These are phyloP conservation scores for Wilhelminamyces savonicus DNA, from an alignment of 805 yeast genomes.

Conservation along the genomic window DNA sequence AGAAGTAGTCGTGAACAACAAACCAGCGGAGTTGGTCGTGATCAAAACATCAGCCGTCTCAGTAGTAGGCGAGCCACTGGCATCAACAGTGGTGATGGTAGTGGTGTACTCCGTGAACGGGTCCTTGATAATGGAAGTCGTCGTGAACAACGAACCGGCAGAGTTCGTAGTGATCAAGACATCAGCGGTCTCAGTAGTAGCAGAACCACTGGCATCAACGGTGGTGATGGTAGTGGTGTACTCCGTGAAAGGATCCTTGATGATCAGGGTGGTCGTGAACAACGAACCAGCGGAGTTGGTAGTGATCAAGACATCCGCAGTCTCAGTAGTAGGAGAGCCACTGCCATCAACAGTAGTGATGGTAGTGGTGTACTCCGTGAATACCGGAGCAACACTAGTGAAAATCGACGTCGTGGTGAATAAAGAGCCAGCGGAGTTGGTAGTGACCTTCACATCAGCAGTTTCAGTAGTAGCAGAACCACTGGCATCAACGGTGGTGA, in stretches of 20 bases:
- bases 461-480: background rate
- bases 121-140: background rate
- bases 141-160: background rate
- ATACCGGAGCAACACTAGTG: background rate
- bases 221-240: background rate
- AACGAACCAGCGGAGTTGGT: background rate
- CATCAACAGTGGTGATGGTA: background rate
- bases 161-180: background rate
- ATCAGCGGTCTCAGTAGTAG: background rate
- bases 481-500: background rate
- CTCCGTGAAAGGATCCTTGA: background rate
- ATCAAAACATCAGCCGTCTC: background rate
- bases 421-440: background rate
- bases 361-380: background rate
- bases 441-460: background rate
- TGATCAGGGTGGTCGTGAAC: background rate
- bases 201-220: background rate
- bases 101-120: background rate
- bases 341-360: background rate
- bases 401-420: background rate
- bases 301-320: background rate
- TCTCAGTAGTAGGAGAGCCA: background rate
- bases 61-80: background rate
- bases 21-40: background rate
- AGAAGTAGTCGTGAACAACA: background rate